Base-by-base conservation (phyloP, 2,329 filamentous ascomycete species). In the Fusarium penzigii region DNA sequence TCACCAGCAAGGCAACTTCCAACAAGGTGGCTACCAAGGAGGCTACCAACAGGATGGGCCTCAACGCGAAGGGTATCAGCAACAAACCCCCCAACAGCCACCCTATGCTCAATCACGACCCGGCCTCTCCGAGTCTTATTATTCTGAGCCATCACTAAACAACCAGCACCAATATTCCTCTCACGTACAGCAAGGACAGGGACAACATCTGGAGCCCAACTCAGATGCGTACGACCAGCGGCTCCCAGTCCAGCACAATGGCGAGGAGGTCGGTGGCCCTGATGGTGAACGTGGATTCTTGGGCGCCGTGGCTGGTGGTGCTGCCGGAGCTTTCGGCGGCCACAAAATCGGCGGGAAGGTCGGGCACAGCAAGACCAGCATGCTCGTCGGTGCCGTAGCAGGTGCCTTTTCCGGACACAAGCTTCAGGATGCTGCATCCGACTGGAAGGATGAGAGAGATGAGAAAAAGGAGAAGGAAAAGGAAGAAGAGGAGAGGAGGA, bases 341-440 rank as follows among this genome's bases (percentile, higher is more conserved):
- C 60, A 73, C 61, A 73, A 73, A 55, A 56, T 76, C 38, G 73
- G 74, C 17, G 68, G 68, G 48, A 56, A 53, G 14, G 61, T 57
- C 1, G 61, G 61, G 34, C 61, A 64, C 42, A 66, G 63, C 61
- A 71, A 71, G 59, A 58, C 67, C 5, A 65, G 68, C 52, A 70
- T 69, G 29, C 48, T 75, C 8, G 58, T 76, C n/a, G 74, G 74
- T 10, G 72, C 68, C 7, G 48, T 76, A 7, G 72, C 66, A 5
- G 74, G 74, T 12, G 74, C 74, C 11, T 65, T 76, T 36, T 71
- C 71, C 3, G 74, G 74, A 3, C 71, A 74, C 61, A 74, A 76
- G 57, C 49, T 73, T 12, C 68, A 76, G 52, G 74, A 76, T 46
- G 70, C 65, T 8, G 68, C 69, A 3, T 62, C 62, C 5, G 72